These are phyloP conservation scores for Neurospora discreta DNA, from an alignment of 495 filamentous ascomycete genomes.

Conservation along the genomic window DNA sequence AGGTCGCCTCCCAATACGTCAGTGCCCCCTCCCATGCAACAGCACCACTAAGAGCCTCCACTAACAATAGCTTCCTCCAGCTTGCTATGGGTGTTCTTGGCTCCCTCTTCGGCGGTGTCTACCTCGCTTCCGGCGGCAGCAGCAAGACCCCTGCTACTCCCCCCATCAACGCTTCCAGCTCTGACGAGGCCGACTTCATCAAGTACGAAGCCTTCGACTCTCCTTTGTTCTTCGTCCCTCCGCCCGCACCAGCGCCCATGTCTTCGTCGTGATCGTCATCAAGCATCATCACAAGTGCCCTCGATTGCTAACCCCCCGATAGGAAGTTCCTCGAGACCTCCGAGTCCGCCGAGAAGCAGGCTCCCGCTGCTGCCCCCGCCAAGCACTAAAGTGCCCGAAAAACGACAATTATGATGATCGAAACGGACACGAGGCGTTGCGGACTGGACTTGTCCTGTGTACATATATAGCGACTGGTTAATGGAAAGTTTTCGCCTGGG, in stretches of 20 bases:
- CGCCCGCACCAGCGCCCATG: background rate
- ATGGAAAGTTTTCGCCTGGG: slow-evolving; percentile 9
- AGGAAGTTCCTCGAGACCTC: slow-evolving; percentile 74
- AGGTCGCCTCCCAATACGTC: slow-evolving; percentile 91
- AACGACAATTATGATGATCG: slow-evolving; percentile 7
- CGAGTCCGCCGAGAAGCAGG: slow-evolving; percentile 57
- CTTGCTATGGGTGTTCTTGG: slow-evolving; percentile 78
- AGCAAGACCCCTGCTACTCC: slow-evolving; percentile 56
- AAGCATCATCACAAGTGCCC: background rate
- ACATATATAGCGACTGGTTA: slow-evolving; percentile 17
- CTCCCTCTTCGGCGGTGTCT: slow-evolving; percentile 48
- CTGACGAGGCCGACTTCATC: slow-evolving; percentile 96
- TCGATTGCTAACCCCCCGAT: slow-evolving; percentile 18
- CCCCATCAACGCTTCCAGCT: slow-evolving; percentile 75
- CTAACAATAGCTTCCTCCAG: slow-evolving; percentile 32
- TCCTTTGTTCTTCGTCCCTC: background rate
- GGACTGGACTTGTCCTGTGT: slow-evolving; percentile 12
- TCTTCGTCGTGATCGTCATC: background rate
- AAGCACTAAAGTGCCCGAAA: slow-evolving; percentile 40
- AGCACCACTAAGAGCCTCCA: background rate
- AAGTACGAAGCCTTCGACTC: slow-evolving; percentile 51
- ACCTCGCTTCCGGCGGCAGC: slow-evolving; percentile 45
- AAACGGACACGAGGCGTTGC: background rate
- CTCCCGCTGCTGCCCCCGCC: slow-evolving; percentile 8
- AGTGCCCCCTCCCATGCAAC: slow-evolving; percentile 27